These are phyloP conservation scores for Trichothecium sympodiale DNA, from an alignment of 2,329 filamentous ascomycete genomes.

Conservation along the genomic window DNA sequence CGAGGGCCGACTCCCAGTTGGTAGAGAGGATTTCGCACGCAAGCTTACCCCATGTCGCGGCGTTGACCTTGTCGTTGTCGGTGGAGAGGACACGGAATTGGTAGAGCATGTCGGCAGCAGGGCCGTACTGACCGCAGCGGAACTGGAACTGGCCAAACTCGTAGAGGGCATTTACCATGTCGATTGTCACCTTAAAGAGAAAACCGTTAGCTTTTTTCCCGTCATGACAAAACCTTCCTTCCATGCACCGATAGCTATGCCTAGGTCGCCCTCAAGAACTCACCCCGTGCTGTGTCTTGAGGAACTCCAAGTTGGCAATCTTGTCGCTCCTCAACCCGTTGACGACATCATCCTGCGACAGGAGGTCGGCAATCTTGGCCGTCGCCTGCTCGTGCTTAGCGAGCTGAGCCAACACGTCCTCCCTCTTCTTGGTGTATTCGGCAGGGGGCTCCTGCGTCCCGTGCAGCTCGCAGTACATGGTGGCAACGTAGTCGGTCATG, in stretches of 20 bases:
- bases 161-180: constrained; percentile 93
- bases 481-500: constrained; percentile 97
- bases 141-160: constrained; percentile 97
- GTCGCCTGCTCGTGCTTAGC: constrained; percentile 80
- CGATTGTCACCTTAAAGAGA: constrained; percentile 61
- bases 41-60: constrained; percentile 95
- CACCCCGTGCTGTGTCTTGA: constrained; percentile 92
- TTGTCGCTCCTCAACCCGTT: constrained; percentile 90
- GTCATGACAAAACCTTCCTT: too few relatives aligned
- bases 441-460: constrained; percentile 64
- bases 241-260: background rate
- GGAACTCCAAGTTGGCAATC: constrained; percentile 94
- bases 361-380: constrained; percentile 74
- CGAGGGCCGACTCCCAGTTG: constrained; percentile 89
- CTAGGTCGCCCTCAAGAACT: constrained; percentile 19
- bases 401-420: constrained; percentile 75
- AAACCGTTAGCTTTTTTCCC: constrained; percentile 7
- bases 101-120: constrained; percentile 86
- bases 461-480: constrained; percentile 82
- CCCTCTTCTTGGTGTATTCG: constrained; percentile 81
- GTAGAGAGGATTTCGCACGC: constrained; percentile 90
- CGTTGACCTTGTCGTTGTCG: constrained; percentile 93
- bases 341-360: constrained; percentile 83
- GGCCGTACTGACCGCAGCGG: constrained; percentile 87
- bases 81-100: constrained; percentile 97